Percentiles rank a stretch among this genome's conserved stretches.
Evolutionary conservation across 306 rosid genomes (phyloP).

Genomic region (Herpetospermum pedunculosum): DNA sequence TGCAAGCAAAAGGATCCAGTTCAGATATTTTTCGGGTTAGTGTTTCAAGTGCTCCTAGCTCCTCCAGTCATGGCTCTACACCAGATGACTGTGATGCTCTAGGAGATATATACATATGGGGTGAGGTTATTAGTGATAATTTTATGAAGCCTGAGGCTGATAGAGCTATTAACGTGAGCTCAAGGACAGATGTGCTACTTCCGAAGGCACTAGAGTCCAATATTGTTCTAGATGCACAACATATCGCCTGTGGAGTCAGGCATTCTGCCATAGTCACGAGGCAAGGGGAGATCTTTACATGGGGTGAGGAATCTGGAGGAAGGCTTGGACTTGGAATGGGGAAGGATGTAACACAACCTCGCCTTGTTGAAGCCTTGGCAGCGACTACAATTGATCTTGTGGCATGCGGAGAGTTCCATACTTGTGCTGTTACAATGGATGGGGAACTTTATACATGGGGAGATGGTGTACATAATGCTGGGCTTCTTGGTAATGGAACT

Average conservation of each 20-base stretch:
- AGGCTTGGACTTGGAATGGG: slow-evolving; percentile 98
- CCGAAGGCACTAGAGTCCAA: slow-evolving; percentile 90
- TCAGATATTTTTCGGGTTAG: slow-evolving; percentile 81
- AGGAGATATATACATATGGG: slow-evolving; percentile 97
- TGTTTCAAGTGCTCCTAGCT: slow-evolving; percentile 87
- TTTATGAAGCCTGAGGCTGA: slow-evolving; percentile 63
- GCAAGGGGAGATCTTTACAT: slow-evolving; percentile 86
- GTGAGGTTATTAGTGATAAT: slow-evolving; percentile 79
- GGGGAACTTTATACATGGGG: slow-evolving; percentile 99
- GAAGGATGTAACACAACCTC: slow-evolving; percentile 76
- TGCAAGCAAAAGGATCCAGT: slow-evolving; percentile 87
- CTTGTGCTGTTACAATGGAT: slow-evolving; percentile 92
- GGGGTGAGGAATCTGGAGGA: slow-evolving; percentile 99
- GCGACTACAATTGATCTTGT: slow-evolving; percentile 68
- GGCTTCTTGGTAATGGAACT: slow-evolving; percentile 73
- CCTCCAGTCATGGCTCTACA: slow-evolving; percentile 96
- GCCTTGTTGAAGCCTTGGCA: slow-evolving; percentile 75
- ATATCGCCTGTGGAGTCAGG: slow-evolving; percentile 83
- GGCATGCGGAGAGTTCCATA: slow-evolving; percentile 93
- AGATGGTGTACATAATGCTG: slow-evolving; percentile 61
- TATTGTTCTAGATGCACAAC: slow-evolving; percentile 78
- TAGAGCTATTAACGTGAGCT: slow-evolving; percentile 41
- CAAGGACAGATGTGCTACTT: slow-evolving; percentile 50
- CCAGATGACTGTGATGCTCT: slow-evolving; percentile 82
- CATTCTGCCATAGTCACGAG: slow-evolving; percentile 92